Evolutionary conservation across 2,329 filamentous ascomycete genomes (phyloP).

Genomic region (Exophiala calicioides): DNA sequence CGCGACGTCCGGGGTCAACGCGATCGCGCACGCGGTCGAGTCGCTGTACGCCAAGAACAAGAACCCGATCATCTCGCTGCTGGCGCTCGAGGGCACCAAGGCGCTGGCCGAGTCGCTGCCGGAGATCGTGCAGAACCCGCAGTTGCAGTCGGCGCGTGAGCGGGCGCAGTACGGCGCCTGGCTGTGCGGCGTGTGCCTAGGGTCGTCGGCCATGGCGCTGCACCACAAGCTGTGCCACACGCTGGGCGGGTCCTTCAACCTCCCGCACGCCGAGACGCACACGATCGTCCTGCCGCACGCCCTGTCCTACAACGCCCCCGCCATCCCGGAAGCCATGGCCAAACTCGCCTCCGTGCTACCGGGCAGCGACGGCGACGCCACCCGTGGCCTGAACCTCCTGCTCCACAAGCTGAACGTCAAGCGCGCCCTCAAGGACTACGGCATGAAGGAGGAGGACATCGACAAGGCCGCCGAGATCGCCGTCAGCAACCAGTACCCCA

Average conservation of each 20-base stretch:
- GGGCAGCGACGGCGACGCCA: slow-evolving; percentile 59
- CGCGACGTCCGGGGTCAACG: slow-evolving; percentile 63
- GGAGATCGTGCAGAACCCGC: slow-evolving; percentile 50
- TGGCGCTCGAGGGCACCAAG: slow-evolving; percentile 60
- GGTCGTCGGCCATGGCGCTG: slow-evolving; percentile 62
- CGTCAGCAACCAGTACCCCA: slow-evolving; percentile 60
- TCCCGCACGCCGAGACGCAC: slow-evolving; percentile 67
- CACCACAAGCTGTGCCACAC: slow-evolving; percentile 70
- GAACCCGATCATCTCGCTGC: slow-evolving; percentile 61
- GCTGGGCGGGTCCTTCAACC: slow-evolving; percentile 62
- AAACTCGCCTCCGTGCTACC: slow-evolving; percentile 57
- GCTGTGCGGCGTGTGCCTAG: slow-evolving; percentile 64
- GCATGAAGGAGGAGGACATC: slow-evolving; percentile 63
- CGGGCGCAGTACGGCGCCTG: slow-evolving; percentile 64
- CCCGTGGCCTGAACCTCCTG: slow-evolving; percentile 58
- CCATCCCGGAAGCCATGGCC: slow-evolving; percentile 54
- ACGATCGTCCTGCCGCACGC: slow-evolving; percentile 64
- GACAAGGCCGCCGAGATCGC: slow-evolving; percentile 62
- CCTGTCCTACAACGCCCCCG: slow-evolving; percentile 62
- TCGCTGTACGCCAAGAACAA: slow-evolving; percentile 63
- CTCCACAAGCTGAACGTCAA: slow-evolving; percentile 57
- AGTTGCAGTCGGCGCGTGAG: slow-evolving; percentile 49
- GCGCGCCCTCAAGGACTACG: slow-evolving; percentile 55
- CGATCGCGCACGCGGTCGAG: slow-evolving; percentile 67
- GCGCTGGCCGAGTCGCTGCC: slow-evolving; percentile 58